These are phyloP conservation scores for Moelleriella libera DNA, from an alignment of 2,329 filamentous ascomycete genomes.

Conservation along the genomic window DNA sequence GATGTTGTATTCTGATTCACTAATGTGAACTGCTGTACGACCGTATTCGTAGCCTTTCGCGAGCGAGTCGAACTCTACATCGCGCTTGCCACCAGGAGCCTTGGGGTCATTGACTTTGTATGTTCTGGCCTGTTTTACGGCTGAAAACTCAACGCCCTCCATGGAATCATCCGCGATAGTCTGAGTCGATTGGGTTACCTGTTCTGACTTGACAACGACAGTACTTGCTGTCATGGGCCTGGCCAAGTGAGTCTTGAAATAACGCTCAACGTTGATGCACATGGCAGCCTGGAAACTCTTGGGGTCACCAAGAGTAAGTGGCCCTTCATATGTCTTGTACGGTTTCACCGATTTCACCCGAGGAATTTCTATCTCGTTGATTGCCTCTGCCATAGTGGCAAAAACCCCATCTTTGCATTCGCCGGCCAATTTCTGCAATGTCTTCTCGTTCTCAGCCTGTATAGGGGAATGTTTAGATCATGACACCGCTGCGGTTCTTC, in stretches of 20 bases:
- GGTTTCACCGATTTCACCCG: constrained; percentile 63
- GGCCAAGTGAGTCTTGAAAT: constrained; percentile 72
- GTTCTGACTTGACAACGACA: constrained; percentile 48
- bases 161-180: constrained; percentile 32
- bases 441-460: constrained; percentile 49
- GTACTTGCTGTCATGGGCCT: constrained; percentile 62
- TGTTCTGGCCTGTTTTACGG: constrained; percentile 61
- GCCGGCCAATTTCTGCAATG: constrained; percentile 50
- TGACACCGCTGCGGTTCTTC: constrained; percentile 4
- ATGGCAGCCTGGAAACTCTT: constrained; percentile 60
- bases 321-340: constrained; percentile 65
- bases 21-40: constrained; percentile 79
- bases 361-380: constrained; percentile 66
- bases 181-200: constrained; percentile 34
- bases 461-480: too few species aligned
- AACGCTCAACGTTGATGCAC: constrained; percentile 77
- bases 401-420: constrained; percentile 55
- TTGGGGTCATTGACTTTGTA: constrained; percentile 70
- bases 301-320: constrained; percentile 66
- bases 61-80: constrained; percentile 69
- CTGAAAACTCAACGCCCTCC: constrained; percentile 43
- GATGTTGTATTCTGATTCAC: constrained; percentile 71
- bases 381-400: constrained; percentile 76
- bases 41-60: constrained; percentile 95
- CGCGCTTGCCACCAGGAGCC: constrained; percentile 63